Percentiles rank a stretch among this genome's conserved stretches.
These are phyloP conservation scores for Alliaria petiolata DNA, from an alignment of 345 rosid species.

Conservation along the genomic window DNA sequence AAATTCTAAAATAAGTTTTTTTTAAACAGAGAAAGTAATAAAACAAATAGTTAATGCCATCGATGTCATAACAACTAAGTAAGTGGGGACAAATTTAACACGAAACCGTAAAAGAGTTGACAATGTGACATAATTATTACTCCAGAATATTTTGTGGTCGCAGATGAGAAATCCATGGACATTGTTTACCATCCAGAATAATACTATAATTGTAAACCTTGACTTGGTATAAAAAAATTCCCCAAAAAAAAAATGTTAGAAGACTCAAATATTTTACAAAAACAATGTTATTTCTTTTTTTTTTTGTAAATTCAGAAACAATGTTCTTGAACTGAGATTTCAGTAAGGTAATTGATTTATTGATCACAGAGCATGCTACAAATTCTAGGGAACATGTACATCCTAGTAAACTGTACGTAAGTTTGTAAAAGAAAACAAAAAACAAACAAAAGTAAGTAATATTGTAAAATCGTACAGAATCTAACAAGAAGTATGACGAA, in stretches of 20 bases:
- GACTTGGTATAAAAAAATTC: not conserved
- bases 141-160: conserved; percentile 14
- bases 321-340: not conserved
- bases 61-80: conserved; percentile 30
- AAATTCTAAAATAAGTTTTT: too few species aligned
- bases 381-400: not conserved
- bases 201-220: not conserved
- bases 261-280: not conserved
- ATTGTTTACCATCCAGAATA: not conserved
- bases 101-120: conserved; percentile 23
- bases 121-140: not conserved
- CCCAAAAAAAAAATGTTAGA: not conserved
- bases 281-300: too few species aligned
- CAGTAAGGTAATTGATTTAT: not conserved
- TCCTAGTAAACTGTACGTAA: not conserved
- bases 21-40: too few species aligned
- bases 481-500: not conserved
- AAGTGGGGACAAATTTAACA: conserved; percentile 25
- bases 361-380: not conserved
- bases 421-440: not conserved
- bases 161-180: not conserved
- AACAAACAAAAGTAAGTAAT: not conserved
- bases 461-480: conserved; percentile 6
- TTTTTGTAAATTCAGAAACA: too few species aligned
- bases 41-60: conserved; percentile 11